Conservation (phyloP, 2,329 filamentous ascomycete genomes). For the Trichoderma pleuroti region DNA sequence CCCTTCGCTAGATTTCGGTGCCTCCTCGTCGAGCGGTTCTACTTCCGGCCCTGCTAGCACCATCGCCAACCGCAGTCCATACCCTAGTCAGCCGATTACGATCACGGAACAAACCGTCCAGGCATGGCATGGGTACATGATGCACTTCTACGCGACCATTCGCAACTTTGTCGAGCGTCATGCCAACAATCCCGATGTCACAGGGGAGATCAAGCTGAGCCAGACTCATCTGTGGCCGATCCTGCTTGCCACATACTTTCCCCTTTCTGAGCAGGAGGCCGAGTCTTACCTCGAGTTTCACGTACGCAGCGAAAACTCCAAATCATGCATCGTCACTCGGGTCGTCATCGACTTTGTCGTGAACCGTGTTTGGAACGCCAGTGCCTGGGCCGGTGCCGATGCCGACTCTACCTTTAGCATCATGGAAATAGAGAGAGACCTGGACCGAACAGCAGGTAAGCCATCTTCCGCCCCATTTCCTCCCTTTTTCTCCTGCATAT, state of each 20-base stretch:
- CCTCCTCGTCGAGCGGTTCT: constrained; percentile 16
- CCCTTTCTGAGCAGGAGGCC: constrained; percentile 38
- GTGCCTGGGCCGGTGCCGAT: constrained; percentile 40
- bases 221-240: constrained; percentile 36
- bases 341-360: constrained; percentile 43
- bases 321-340: constrained; percentile 42
- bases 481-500: not conserved
- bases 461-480: not conserved
- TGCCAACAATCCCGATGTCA: constrained; percentile 32
- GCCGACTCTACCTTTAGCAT: constrained; percentile 34
- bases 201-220: constrained; percentile 29
- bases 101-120: constrained; percentile 35
- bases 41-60: not conserved
- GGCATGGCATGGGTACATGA: constrained; percentile 36
- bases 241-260: constrained; percentile 37
- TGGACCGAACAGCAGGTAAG: constrained; percentile 36
- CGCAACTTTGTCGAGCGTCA: constrained; percentile 36
- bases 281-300: constrained; percentile 41
- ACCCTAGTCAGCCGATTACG: constrained; percentile 32
- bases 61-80: constrained; percentile 23
- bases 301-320: constrained; percentile 38
- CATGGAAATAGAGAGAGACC: constrained; percentile 36
- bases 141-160: constrained; percentile 36
- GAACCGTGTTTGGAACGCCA: constrained; percentile 39
- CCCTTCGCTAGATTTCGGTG: constrained; percentile 20